phyloP scores from a whole-genome alignment of 1,139 yeast genomes.

The Protomyces pachydermus region DNA sequence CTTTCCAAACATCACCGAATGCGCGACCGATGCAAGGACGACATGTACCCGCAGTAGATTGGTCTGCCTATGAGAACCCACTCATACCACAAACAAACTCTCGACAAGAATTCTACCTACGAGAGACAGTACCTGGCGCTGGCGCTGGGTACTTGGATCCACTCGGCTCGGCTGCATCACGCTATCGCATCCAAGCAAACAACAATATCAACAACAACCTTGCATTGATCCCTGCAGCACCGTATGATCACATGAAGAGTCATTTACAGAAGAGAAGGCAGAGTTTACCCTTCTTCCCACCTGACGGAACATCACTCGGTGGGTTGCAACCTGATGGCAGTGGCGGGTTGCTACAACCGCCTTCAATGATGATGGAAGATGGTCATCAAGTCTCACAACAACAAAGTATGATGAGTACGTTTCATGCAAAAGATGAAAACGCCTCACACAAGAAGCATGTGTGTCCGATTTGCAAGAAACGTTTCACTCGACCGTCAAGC shows the following conservation, averaged over 20 bases:
- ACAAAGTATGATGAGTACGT: conserved; percentile 25
- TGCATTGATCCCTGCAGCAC: neutral
- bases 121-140: conserved; percentile 2
- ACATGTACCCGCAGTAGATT: conserved; percentile 16
- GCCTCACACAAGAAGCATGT: conserved; percentile 35
- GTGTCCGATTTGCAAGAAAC: conserved; percentile 66
- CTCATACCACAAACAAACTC: neutral
- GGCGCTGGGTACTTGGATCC: conserved; percentile 12
- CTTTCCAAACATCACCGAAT: conserved; percentile 4
- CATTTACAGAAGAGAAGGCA: neutral
- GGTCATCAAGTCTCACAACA: conserved; percentile 7
- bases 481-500: conserved; percentile 75
- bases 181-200: neutral
- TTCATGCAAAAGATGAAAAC: conserved; percentile 19
- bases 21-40: conserved; percentile 1
- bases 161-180: neutral
- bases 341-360: neutral
- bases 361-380: neutral
- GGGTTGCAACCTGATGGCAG: neutral
- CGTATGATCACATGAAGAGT: neutral
- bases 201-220: neutral
- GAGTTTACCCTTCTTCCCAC: conserved; percentile 2
- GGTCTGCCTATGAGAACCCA: neutral
- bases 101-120: neutral
- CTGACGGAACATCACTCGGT: neutral